phyloP scores from a whole-genome alignment of 2,329 filamentous ascomycete genomes.

The Penicillium sp. region DNA sequence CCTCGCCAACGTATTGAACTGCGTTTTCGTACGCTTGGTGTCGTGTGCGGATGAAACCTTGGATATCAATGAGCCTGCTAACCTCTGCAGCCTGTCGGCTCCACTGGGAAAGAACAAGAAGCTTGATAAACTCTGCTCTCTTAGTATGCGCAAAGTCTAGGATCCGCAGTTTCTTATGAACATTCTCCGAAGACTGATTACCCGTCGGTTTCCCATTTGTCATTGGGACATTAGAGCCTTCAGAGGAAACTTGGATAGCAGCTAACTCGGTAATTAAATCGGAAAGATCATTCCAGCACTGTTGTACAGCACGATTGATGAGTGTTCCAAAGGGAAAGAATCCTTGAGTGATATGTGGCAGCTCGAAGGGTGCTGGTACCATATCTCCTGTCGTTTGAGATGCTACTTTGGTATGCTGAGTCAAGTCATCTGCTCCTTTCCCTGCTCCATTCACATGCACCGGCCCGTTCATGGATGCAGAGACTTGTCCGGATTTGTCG shows the following conservation, averaged over 20 bases:
- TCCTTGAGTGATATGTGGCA: slow-evolving; percentile 68
- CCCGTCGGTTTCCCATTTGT: slow-evolving; percentile 31
- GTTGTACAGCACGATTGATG: slow-evolving; percentile 75
- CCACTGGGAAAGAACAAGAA: slow-evolving; percentile 88
- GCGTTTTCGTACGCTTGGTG: slow-evolving; percentile 59
- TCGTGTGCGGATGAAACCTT: slow-evolving; percentile 67
- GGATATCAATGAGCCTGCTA: slow-evolving; percentile 83
- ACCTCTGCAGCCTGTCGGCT: slow-evolving; percentile 74
- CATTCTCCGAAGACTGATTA: slow-evolving; percentile 55
- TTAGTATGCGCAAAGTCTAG: slow-evolving; percentile 75
- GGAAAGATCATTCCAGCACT: slow-evolving; percentile 74
- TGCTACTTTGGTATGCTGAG: slow-evolving; percentile 9
- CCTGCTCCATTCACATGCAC: slow-evolving; percentile 28
- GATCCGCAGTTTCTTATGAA: slow-evolving; percentile 71
- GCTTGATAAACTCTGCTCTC: slow-evolving; percentile 88
- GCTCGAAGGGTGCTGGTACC: slow-evolving; percentile 45
- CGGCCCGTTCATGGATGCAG: slow-evolving; percentile 23
- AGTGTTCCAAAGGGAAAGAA: slow-evolving; percentile 75
- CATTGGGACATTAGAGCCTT: slow-evolving; percentile 17
- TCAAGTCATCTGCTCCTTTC: slow-evolving; percentile 10
- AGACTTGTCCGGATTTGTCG: slow-evolving; percentile 15
- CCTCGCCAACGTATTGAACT: slow-evolving; percentile 63
- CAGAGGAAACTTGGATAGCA: slow-evolving; percentile 59
- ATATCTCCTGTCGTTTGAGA: slow-evolving; percentile 3
- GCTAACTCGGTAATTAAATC: slow-evolving; percentile 69